Conservation (phyloP, 1,284 basidiomycete species). For the Moesziomyces sp. region DNA sequence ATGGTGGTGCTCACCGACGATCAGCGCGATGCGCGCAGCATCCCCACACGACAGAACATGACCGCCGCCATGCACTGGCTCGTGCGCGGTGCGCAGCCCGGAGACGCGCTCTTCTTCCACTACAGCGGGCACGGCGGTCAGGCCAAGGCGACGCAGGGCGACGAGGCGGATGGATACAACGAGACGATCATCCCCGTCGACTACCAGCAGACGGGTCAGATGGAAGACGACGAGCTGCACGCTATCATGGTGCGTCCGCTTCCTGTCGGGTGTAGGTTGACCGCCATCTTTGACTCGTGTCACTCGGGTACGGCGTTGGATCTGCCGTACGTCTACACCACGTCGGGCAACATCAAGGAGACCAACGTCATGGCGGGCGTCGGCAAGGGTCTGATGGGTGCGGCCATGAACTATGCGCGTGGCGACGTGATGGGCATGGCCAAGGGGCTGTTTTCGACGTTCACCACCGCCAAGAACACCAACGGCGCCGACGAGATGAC, state of each 20-base stretch:
- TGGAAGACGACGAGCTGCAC: constrained; percentile 67
- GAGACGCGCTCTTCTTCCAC: constrained; percentile 68
- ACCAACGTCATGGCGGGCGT: constrained; percentile 73
- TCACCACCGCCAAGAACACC: constrained; percentile 68
- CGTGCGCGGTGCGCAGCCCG: constrained; percentile 59
- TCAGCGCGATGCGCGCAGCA: constrained; percentile 56
- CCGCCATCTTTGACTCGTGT: constrained; percentile 60
- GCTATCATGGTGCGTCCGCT: constrained; percentile 64
- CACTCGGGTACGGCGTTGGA: constrained; percentile 67
- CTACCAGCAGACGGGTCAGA: constrained; percentile 63
- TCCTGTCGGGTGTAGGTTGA: constrained; percentile 50
- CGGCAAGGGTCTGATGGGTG: constrained; percentile 68
- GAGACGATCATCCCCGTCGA: constrained; percentile 68
- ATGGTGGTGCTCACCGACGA: constrained; percentile 67
- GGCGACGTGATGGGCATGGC: constrained; percentile 78
- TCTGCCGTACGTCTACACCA: constrained; percentile 75
- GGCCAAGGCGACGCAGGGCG: constrained; percentile 62
- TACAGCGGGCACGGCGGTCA: constrained; percentile 66
- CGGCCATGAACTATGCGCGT: constrained; percentile 77
- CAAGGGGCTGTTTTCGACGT: constrained; percentile 68
- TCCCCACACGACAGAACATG: constrained; percentile 67
- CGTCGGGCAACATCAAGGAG: constrained; percentile 92
- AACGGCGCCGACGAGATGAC: constrained; percentile 76
- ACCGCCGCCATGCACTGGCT: constrained; percentile 68
- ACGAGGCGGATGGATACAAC: constrained; percentile 67